A percentile compares a stretch with the other conserved stretches of the same genome.
Conservation (phyloP, 106 monocot species). For the Phalaenopsis aphrodite region DNA sequence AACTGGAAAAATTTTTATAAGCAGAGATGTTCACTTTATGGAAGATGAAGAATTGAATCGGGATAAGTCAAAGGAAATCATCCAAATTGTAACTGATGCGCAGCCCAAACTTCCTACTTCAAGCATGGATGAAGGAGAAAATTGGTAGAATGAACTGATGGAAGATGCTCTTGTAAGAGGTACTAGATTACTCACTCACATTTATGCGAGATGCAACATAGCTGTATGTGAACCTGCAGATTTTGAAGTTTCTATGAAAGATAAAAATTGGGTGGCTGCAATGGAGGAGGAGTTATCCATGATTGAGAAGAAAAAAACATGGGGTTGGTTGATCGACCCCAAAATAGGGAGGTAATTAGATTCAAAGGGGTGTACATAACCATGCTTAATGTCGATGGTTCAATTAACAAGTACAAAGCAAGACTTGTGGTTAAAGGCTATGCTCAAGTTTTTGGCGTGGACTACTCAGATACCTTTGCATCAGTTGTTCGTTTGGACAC, state of each 20-base stretch:
- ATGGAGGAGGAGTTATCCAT: slow-evolving; percentile 2
- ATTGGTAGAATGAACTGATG: neutral
- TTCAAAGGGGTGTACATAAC: neutral
- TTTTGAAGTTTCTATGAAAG: neutral
- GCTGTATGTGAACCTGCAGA: neutral
- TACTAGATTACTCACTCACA: neutral
- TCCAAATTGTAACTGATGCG: too few species aligned
- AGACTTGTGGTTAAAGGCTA: neutral
- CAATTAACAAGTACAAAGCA: neutral
- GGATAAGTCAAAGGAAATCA: neutral
- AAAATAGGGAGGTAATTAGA: neutral
- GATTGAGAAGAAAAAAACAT: neutral
- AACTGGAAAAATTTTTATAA: neutral
- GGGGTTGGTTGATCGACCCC: neutral
- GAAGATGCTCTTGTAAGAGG: neutral
- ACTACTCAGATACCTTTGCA: neutral
- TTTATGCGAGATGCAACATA: slow-evolving; percentile 7
- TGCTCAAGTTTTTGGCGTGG: neutral
- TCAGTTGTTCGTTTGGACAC: neutral
- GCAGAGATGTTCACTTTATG: slow-evolving; percentile 8
- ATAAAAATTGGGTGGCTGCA: neutral
- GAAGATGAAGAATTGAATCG: slow-evolving; percentile 4
- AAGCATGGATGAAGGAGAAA: neutral
- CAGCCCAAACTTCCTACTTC: neutral
- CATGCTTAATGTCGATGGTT: neutral